Percentiles rank a stretch among this genome's conserved stretches.
phyloP scores from a whole-genome alignment of 1,284 basidiomycete genomes.

The Takashimella koratensis region DNA sequence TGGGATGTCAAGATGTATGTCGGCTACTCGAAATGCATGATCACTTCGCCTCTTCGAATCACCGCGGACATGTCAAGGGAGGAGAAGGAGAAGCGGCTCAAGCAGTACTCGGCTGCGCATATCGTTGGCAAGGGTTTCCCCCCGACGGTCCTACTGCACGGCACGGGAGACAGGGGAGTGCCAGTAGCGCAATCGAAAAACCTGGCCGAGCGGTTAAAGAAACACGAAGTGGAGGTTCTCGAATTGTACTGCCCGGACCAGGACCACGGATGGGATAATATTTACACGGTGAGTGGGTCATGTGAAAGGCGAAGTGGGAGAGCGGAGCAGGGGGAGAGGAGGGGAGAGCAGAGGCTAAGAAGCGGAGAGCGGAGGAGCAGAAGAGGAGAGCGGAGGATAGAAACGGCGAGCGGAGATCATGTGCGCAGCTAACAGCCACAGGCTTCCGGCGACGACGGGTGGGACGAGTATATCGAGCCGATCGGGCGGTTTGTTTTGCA shows the following conservation, averaged over 20 bases:
- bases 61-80: constrained; percentile 5
- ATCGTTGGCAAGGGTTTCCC: constrained; percentile 11
- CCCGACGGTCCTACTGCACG: constrained; percentile 29
- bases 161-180: constrained; percentile 18
- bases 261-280: constrained; percentile 25
- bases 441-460: neutral
- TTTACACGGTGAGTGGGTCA: constrained; percentile 22
- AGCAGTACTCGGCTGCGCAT: neutral
- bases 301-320: too few species aligned
- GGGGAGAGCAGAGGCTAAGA: too few species aligned
- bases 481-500: neutral
- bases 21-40: neutral
- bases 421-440: neutral
- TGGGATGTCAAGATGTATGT: constrained; percentile 3
- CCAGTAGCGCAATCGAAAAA: constrained; percentile 17
- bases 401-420: too few species aligned
- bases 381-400: too few species aligned
- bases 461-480: neutral
- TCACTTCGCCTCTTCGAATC: neutral
- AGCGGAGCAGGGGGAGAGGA: too few species aligned
- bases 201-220: constrained; percentile 16
- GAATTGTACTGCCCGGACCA: constrained; percentile 14
- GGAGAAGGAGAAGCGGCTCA: constrained; percentile 5
- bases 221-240: constrained; percentile 11
- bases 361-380: too few species aligned